Percentiles rank a stretch among this genome's conserved stretches.
These are phyloP conservation scores for Withania somnifera DNA, from an alignment of 305 asterid genomes.

Conservation along the genomic window DNA sequence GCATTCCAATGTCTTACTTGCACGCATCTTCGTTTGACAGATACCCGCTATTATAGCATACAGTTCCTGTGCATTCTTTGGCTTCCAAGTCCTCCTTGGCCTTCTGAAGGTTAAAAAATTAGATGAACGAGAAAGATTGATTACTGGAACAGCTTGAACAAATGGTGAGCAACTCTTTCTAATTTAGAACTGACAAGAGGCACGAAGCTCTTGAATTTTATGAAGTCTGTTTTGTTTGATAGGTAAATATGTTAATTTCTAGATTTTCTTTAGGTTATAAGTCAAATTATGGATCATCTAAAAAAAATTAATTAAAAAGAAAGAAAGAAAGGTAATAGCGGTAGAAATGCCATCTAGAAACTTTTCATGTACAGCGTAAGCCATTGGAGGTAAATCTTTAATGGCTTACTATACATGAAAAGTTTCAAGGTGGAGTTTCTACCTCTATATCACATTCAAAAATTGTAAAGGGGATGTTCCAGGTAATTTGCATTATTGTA, in stretches of 20 bases:
- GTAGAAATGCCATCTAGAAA: not conserved
- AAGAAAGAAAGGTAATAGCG: not conserved
- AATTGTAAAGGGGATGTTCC: not conserved
- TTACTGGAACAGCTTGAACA: constrained; percentile 85
- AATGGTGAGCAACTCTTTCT: constrained; percentile 16
- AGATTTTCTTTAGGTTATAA: not conserved
- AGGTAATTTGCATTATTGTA: not conserved
- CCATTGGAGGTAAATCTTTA: not conserved
- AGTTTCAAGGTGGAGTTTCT: not conserved
- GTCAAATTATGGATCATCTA: not conserved
- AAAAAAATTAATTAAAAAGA: not conserved
- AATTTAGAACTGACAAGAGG: not conserved
- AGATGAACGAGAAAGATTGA: constrained; percentile 70
- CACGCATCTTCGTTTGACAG: constrained; percentile 26
- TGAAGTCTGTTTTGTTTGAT: not conserved
- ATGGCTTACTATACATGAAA: not conserved
- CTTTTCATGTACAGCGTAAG: not conserved
- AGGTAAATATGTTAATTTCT: not conserved
- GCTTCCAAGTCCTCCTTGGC: constrained; percentile 74
- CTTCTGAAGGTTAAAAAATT: constrained; percentile 64
- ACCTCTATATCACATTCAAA: not conserved
- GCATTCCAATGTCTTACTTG: not conserved
- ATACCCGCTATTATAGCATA: constrained; percentile 66
- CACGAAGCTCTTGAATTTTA: not conserved
- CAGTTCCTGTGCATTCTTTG: constrained; percentile 49